Base-by-base conservation (phyloP, 345 rosid genomes). In the Microcos paniculata region DNA sequence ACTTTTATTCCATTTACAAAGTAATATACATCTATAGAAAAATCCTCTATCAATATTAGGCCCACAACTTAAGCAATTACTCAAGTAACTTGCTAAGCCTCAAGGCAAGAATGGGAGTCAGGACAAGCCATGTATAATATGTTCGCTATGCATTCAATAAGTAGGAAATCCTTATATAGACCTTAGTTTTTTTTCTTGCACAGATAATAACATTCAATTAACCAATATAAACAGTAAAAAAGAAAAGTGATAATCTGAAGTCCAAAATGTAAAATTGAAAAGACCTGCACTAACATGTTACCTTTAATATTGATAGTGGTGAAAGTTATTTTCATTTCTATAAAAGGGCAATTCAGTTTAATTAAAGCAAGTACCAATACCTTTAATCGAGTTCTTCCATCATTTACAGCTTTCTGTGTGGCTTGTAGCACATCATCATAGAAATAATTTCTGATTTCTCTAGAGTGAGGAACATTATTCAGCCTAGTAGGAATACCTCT, bases 401-500 rank as follows among this genome's bases (percentile, higher is more conserved):
- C 86, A 26, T 85, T 80, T 65, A 92, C 88, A 71, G 98, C 92
- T 80, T 91, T 88, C 68, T 82, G 74, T 16, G 98, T 91, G 46
- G 97, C 91, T 80, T 83, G 90, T 26, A 91, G 86, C 68, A 94
- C 97, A 86, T 94, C 98, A 33, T 90, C 85, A 70, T 91, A 94
- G 82, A 94, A 94, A 85, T 94, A 94, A 55, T 82, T 82, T 80
- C 98, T 86, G 77, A 94, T 92, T 81, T 94, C 98, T 76, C 94
- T 88, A 10, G 99, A 94, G 84, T 94, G 99, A 80, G 99, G 98
- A 82, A 92, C 85, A 74, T 94, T 94, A 80, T 94, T 94, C 88
- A 94, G 78, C 76, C 93, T 87, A 26, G 97, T 94, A 6, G 99
- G 98, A 80, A 94, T 91, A 79, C 99, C 99, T 80, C 90, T 86